Percentiles rank a stretch among this genome's conserved stretches.
Conservation (phyloP, 2,329 filamentous ascomycete genomes). For the Beauveria sp. region DNA sequence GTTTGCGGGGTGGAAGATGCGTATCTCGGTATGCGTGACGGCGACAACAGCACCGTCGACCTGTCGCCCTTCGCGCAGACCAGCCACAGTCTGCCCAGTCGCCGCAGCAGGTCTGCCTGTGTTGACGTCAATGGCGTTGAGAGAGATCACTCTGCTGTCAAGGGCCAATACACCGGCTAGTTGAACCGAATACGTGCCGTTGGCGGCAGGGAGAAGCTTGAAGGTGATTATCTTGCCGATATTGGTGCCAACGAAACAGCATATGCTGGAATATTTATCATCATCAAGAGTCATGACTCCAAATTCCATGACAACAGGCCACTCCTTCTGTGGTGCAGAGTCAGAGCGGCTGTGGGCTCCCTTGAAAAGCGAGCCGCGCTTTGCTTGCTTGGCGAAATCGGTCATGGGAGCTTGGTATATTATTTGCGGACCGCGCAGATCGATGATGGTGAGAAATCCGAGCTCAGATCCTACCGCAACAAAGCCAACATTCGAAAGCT, state of each 20-base stretch:
- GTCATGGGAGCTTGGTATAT: constrained; percentile 68
- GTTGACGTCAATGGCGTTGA: constrained; percentile 73
- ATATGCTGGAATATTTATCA: constrained; percentile 93
- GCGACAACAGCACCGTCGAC: constrained; percentile 76
- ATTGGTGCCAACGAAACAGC: constrained; percentile 85
- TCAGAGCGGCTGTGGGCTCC: constrained; percentile 20
- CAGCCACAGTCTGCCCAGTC: constrained; percentile 66
- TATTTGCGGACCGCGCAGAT: constrained; percentile 77
- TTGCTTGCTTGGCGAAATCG: constrained; percentile 71
- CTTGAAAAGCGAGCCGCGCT: constrained; percentile 64
- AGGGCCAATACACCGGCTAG: constrained; percentile 61
- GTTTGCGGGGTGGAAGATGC: constrained; percentile 78
- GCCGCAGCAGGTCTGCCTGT: constrained; percentile 70
- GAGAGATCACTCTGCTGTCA: constrained; percentile 63
- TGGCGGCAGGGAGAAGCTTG: constrained; percentile 73
- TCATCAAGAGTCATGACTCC: constrained; percentile 87
- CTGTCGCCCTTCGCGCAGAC: constrained; percentile 64
- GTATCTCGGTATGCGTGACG: constrained; percentile 61
- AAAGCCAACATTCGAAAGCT: constrained; percentile 89
- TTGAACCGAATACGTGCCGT: constrained; percentile 60
- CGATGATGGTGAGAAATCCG: constrained; percentile 73
- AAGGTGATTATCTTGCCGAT: constrained; percentile 79
- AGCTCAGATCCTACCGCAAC: constrained; percentile 79
- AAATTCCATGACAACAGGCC: constrained; percentile 78
- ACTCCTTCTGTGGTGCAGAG: constrained; percentile 51